Percentiles rank a stretch among this genome's conserved stretches.
These are phyloP conservation scores for Jackrogersella multiformis DNA, from an alignment of 495 filamentous ascomycete genomes.

Conservation along the genomic window DNA sequence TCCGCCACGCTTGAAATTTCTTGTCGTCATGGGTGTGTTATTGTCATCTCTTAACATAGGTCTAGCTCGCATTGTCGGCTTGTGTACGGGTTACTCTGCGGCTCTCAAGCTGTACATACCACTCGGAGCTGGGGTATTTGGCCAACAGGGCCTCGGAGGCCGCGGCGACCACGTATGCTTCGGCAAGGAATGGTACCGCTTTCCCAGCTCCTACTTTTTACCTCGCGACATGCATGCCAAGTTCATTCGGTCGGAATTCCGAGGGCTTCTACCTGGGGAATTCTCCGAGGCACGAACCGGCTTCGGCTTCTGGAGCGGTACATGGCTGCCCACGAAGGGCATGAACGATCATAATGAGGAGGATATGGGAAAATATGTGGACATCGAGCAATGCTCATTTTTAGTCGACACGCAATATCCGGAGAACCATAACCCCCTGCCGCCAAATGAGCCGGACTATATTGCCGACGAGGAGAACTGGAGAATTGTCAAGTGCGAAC, in stretches of 20 bases:
- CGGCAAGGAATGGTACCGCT: slow-evolving; percentile 98
- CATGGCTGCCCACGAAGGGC: slow-evolving; percentile 80
- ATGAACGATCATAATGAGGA: slow-evolving; percentile 95
- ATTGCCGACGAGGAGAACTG: slow-evolving; percentile 72
- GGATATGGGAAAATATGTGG: slow-evolving; percentile 86
- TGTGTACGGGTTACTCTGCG: slow-evolving; percentile 84
- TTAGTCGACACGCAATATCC: slow-evolving; percentile 89
- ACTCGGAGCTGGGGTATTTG: slow-evolving; percentile 59
- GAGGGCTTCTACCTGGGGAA: slow-evolving; percentile 88
- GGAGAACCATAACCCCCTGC: slow-evolving; percentile 49
- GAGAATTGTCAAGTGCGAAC: slow-evolving; percentile 75
- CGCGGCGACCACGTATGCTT: slow-evolving; percentile 81
- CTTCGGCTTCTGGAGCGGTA: slow-evolving; percentile 73
- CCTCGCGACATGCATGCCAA: slow-evolving; percentile 81
- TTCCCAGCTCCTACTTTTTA: slow-evolving; percentile 91
- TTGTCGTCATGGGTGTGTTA: slow-evolving; percentile 60
- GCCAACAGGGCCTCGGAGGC: slow-evolving; percentile 57
- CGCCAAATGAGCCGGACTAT: slow-evolving; percentile 77
- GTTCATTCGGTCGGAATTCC: slow-evolving; percentile 89
- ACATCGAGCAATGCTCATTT: slow-evolving; percentile 78
- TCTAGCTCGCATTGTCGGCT: slow-evolving; percentile 78
- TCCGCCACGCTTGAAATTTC: slow-evolving; percentile 73
- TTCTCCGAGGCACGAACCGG: slow-evolving; percentile 75
- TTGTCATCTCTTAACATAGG: slow-evolving; percentile 71
- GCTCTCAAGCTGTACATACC: slow-evolving; percentile 77